A percentile compares a stretch with the other conserved stretches of the same genome.
Evolutionary conservation across 441 rosid genomes (phyloP).

Genomic region (Croton laevigatus): DNA sequence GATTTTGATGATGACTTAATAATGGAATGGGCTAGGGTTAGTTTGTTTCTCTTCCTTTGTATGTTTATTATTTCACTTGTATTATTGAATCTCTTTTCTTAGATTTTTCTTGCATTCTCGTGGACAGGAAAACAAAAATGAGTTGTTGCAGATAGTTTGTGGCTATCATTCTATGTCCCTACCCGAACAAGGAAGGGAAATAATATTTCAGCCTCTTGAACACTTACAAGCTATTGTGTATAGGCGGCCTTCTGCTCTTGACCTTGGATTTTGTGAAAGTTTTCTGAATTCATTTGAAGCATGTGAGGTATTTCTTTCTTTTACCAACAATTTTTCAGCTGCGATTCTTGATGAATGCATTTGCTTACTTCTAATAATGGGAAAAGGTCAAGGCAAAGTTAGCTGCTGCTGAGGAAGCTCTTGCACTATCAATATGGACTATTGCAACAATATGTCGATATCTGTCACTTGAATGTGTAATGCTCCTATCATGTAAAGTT

Average conservation of each 20-base stretch:
- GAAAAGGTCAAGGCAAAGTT: slow-evolving; percentile 66
- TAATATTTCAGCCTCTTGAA: slow-evolving; percentile 82
- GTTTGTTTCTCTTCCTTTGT: slow-evolving; percentile 30
- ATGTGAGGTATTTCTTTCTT: slow-evolving; percentile 52
- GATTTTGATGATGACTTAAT: slow-evolving; percentile 66
- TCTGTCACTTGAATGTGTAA: slow-evolving; percentile 92
- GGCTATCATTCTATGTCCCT: slow-evolving; percentile 72
- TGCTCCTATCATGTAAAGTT: slow-evolving; percentile 24
- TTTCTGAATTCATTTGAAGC: slow-evolving; percentile 45
- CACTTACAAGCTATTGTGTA: slow-evolving; percentile 87
- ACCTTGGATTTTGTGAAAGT: slow-evolving; percentile 51
- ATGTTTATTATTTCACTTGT: slow-evolving; percentile 10
- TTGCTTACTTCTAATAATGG: slow-evolving; percentile 28
- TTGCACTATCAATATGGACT: slow-evolving; percentile 89
- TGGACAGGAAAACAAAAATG: slow-evolving; percentile 78
- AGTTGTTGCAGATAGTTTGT: slow-evolving; percentile 74
- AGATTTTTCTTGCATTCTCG: slow-evolving; percentile 21
- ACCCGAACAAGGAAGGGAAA: slow-evolving; percentile 61
- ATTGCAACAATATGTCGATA: slow-evolving; percentile 92
- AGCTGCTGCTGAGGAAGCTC: slow-evolving; percentile 90
- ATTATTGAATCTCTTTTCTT: slow-evolving; percentile 20
- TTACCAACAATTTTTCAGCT: slow-evolving; percentile 15
- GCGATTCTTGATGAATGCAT: slow-evolving; percentile 14
- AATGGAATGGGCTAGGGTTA: slow-evolving; percentile 94
- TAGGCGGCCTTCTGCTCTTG: slow-evolving; percentile 58